phyloP scores from a whole-genome alignment of 2,329 filamentous ascomycete species.

The Colletotrichum coccodes region DNA sequence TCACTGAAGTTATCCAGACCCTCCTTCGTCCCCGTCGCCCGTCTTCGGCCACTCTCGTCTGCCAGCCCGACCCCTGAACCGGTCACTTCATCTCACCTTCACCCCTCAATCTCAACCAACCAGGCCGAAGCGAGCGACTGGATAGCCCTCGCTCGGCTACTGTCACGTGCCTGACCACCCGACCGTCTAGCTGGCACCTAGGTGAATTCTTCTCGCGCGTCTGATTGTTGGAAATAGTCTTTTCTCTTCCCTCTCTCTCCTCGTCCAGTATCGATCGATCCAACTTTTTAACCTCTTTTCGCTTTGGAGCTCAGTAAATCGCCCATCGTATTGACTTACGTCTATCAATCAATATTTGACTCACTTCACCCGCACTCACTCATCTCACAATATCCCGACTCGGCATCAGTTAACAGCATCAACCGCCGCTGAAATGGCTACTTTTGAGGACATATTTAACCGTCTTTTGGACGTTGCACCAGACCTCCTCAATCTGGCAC shows the following conservation, averaged over 20 bases:
- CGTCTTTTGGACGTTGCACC: too few species aligned
- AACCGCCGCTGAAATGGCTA: neutral
- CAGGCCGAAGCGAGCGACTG: neutral
- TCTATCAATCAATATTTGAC: too few species aligned
- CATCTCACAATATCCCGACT: neutral
- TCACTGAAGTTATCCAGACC: neutral
- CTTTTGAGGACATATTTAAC: neutral
- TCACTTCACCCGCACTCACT: too few species aligned
- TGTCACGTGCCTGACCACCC: constrained; percentile 2
- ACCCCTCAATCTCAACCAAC: neutral
- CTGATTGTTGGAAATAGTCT: neutral
- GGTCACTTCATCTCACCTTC: neutral
- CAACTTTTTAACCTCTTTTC: neutral
- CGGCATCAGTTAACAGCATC: neutral
- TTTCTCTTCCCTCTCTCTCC: neutral
- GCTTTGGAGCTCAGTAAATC: too few species aligned
- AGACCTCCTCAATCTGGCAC: neutral
- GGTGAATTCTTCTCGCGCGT: neutral
- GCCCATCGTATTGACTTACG: too few species aligned
- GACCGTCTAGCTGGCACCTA: neutral
- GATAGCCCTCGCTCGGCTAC: neutral
- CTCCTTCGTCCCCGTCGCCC: neutral
- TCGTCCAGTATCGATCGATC: neutral
- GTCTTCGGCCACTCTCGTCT: neutral
- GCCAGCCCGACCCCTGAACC: neutral